phyloP scores from a whole-genome alignment of 345 rosid genomes.

The Theobroma cacao region DNA sequence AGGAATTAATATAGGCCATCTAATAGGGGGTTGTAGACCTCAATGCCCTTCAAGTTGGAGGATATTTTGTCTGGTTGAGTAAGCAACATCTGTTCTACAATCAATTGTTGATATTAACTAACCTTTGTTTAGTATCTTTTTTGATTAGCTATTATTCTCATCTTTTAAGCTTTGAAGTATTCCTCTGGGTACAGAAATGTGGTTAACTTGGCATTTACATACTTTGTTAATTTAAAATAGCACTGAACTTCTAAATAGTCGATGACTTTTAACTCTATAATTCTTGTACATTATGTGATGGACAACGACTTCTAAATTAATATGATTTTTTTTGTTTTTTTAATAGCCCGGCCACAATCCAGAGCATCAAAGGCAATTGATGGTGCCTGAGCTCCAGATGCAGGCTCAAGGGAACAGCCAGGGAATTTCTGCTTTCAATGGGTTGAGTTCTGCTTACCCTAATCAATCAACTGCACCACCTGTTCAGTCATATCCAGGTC shows the following conservation, averaged over 20 bases:
- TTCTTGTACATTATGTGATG: not conserved
- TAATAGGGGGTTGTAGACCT: not conserved
- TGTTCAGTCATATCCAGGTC: constrained; percentile 65
- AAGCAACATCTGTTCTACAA: not conserved
- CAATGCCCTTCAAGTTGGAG: not conserved
- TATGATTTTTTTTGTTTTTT: constrained; percentile 23
- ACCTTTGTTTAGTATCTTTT: not conserved
- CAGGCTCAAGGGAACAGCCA: constrained; percentile 63
- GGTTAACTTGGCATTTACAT: not conserved
- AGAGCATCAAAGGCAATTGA: constrained; percentile 59
- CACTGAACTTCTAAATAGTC: not conserved
- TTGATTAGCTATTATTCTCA: not conserved
- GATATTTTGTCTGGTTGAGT: not conserved
- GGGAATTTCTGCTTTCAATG: constrained; percentile 55
- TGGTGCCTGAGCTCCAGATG: constrained; percentile 63
- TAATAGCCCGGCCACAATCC: constrained; percentile 47
- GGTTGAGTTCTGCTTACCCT: constrained; percentile 65
- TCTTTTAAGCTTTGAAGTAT: not conserved
- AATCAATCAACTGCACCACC: constrained; percentile 65
- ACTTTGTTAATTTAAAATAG: not conserved
- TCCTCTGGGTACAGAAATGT: not conserved
- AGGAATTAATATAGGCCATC: not conserved
- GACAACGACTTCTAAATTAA: not conserved
- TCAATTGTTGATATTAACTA: not conserved
- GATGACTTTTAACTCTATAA: not conserved